Conservation (phyloP, 129 eudicot genomes). For the Helichrysum umbraculigerum region DNA sequence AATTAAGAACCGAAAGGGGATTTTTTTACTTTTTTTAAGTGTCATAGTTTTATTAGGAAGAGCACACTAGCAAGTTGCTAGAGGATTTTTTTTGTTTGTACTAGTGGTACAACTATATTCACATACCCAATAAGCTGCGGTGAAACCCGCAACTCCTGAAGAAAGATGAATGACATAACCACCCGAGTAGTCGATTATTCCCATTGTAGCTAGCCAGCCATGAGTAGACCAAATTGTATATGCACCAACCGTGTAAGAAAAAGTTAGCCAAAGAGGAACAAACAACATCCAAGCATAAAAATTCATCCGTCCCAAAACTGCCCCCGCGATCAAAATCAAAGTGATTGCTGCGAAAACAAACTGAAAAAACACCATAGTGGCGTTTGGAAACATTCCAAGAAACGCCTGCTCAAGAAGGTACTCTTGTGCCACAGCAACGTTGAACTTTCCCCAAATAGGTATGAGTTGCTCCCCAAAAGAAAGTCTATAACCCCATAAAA, state of each 20-base stretch:
- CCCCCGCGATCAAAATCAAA: constrained; percentile 56
- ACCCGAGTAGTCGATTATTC: constrained; percentile 59
- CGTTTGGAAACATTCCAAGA: constrained; percentile 35
- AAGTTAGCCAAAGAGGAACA: constrained; percentile 62
- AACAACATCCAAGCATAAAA: constrained; percentile 66
- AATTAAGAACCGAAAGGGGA: not conserved
- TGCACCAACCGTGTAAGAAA: constrained; percentile 57
- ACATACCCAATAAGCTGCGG: constrained; percentile 53
- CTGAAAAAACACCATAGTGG: constrained; percentile 64
- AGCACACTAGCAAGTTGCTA: too few relatives aligned
- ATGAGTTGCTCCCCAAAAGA: constrained; percentile 38
- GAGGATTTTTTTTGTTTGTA: not conserved
- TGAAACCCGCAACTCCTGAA: constrained; percentile 62
- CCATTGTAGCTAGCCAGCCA: constrained; percentile 45
- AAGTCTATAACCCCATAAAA: constrained; percentile 39
- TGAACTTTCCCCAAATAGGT: constrained; percentile 39
- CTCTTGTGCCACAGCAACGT: constrained; percentile 29
- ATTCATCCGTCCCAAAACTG: constrained; percentile 61
- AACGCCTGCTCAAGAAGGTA: constrained; percentile 30
- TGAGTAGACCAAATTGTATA: constrained; percentile 47
- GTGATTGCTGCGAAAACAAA: constrained; percentile 62
- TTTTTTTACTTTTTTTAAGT: not conserved
- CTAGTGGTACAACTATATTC: not conserved
- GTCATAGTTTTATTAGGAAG: not conserved
- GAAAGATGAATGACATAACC: constrained; percentile 64